These are phyloP conservation scores for Cryptosporidium ryanae DNA, from an alignment of 169 alveolate genomes.

Conservation along the genomic window DNA sequence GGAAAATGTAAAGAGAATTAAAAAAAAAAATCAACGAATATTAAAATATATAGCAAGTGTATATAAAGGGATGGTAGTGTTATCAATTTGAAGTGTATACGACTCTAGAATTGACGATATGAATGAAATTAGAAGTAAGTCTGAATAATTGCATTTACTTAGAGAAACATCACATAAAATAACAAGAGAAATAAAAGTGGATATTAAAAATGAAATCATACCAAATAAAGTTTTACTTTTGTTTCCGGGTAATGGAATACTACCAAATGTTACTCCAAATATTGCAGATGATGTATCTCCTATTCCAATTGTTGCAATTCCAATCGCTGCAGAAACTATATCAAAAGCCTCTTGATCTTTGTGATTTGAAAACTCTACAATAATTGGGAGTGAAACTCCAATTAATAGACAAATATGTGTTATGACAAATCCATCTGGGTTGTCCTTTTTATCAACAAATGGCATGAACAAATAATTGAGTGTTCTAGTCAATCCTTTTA, in stretches of 20 bases:
- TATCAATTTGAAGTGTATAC: constrained; percentile 58
- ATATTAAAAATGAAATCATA: constrained; percentile 30
- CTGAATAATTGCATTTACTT: not conserved
- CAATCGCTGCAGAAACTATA: constrained; percentile 48
- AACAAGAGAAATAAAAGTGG: constrained; percentile 6
- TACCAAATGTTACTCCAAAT: constrained; percentile 40
- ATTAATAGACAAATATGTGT: constrained; percentile 55
- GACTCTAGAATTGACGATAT: constrained; percentile 60
- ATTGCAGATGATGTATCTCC: constrained; percentile 73
- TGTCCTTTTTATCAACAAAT: constrained; percentile 58
- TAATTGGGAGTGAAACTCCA: constrained; percentile 56
- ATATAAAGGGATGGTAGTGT: constrained; percentile 52
- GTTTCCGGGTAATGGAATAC: constrained; percentile 27
- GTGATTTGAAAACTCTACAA: constrained; percentile 22
- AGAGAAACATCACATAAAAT: constrained; percentile 10
- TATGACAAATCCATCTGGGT: constrained; percentile 14
- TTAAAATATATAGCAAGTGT: constrained; percentile 54
- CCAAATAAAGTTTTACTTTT: constrained; percentile 44
- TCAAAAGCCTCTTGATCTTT: constrained; percentile 3
- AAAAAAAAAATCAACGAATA: constrained; percentile 12
- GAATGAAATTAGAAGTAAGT: constrained; percentile 9
- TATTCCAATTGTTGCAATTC: constrained; percentile 58
- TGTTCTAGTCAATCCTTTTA: constrained; percentile 5
- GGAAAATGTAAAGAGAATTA: not conserved
- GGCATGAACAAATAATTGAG: constrained; percentile 26